Percentiles rank a stretch among this genome's conserved stretches.
phyloP scores from a whole-genome alignment of 208 protist species.

The Wallacemonas sp. region DNA sequence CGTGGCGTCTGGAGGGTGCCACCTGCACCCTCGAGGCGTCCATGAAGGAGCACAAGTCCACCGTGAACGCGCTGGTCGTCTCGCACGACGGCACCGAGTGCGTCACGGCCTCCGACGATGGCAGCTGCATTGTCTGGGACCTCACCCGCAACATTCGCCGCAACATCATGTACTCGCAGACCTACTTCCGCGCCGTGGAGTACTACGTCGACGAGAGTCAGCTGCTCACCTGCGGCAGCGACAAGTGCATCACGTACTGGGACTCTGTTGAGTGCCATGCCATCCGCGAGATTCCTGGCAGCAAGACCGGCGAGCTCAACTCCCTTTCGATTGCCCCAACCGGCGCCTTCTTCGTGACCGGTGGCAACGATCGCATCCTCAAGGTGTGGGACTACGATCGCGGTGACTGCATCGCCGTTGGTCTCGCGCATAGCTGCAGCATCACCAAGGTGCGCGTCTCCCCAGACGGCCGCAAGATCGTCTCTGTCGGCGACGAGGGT shows the following conservation, averaged over 20 bases:
- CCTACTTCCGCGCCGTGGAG: conserved; percentile 92
- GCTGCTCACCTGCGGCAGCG: conserved; percentile 93
- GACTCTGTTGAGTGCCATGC: conserved; percentile 93
- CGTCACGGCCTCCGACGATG: conserved; percentile 93
- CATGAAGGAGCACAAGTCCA: conserved; percentile 97
- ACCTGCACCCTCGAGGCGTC: conserved; percentile 89
- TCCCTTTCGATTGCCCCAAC: conserved; percentile 86
- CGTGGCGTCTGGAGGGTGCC: conserved; percentile 78
- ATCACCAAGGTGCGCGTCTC: conserved; percentile 91
- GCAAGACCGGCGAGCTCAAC: conserved; percentile 91
- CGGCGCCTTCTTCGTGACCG: conserved; percentile 90
- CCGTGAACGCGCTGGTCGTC: conserved; percentile 87
- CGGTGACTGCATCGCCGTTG: conserved; percentile 84
- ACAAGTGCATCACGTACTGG: conserved; percentile 95
- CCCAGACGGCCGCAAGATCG: conserved; percentile 88
- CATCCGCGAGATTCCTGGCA: conserved; percentile 93
- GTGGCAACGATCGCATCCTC: conserved; percentile 91
- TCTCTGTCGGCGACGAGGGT: conserved; percentile 93
- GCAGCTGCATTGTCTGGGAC: conserved; percentile 96
- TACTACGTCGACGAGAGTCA: conserved; percentile 94
- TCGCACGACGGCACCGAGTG: conserved; percentile 91
- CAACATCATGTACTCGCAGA: conserved; percentile 95
- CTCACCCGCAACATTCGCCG: conserved; percentile 88
- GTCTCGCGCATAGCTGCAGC: conserved; percentile 92
- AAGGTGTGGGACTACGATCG: conserved; percentile 96